Evolutionary conservation across 345 rosid genomes (phyloP), one percentile per base, ranked within the genome.

Genomic region (Boechera retrofracta): DNA sequence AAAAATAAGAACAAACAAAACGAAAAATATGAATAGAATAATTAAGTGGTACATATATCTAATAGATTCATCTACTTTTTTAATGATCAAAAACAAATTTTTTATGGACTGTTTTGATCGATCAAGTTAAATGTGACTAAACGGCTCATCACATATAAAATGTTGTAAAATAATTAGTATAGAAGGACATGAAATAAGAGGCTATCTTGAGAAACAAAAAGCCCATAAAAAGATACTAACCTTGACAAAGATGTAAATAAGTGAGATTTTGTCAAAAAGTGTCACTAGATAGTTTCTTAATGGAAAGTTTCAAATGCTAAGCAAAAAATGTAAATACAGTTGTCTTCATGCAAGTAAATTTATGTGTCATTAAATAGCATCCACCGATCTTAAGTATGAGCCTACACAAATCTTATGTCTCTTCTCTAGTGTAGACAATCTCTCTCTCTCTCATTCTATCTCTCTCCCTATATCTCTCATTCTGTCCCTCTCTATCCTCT

Each of bases 201-300:
- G 26, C 2, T 49, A 42, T 18, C 62, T 52, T 61, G 13, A 52
- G 42, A 42, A 53, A 39, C 39, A 48, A 59, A 57, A 35, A 12
- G 49, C 29, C 21, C 49, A 24, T 6, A 67, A 36, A 48, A 61
- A 24, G 57, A 67, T 55, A 54, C 28, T 31, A 64, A 57, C 49
- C 71, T 77, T 63, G 71, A 77, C 42, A 35, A 70, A 69, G 64
- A 54, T 70, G 71, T 44, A 54, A 16, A n/a, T 29, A 38, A 64
- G 72, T 48, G 67, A 64, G 13, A 36, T 64, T 71, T 70, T 71
- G 73, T 71, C 81, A 77, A 72, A 77, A 77, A 48, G 68, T 28
- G 24, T 64, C 77, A 77, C 73, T 77, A 71, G 21, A 29, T 61
- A 53, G 39, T n/a, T 15, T 67, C 21, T 62, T 69, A 44, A 26